Conservation (phyloP, 768 basidiomycete species). For the Phanerochaete carnosa region DNA sequence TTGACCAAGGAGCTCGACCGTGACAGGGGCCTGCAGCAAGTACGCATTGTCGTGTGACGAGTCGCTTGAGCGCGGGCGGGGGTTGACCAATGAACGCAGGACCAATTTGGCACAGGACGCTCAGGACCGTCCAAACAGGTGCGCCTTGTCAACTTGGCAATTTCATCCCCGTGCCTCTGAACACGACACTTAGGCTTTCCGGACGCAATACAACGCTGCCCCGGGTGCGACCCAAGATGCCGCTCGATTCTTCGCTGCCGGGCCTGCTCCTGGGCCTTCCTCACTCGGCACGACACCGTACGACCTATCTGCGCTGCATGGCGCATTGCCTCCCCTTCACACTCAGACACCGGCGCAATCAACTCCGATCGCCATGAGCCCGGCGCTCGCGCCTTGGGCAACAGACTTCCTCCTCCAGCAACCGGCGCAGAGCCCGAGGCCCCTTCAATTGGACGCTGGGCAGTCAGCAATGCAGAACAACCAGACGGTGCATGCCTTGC, state of each 20-base stretch:
- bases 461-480: neutral
- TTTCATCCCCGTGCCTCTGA: neutral
- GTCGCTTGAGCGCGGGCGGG: neutral
- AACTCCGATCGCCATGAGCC: constrained; percentile 18
- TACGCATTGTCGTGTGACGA: constrained; percentile 24
- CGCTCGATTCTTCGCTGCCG: constrained; percentile 48
- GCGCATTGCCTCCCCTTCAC: constrained; percentile 38
- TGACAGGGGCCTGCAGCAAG: constrained; percentile 79
- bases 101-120: constrained; percentile 61
- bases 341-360: constrained; percentile 16
- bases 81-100: constrained; percentile 37
- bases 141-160: constrained; percentile 16
- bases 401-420: constrained; percentile 52
- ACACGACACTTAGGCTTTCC: constrained; percentile 48
- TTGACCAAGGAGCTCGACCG: constrained; percentile 77
- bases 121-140: constrained; percentile 67
- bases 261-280: constrained; percentile 26
- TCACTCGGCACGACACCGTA: constrained; percentile 40
- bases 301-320: constrained; percentile 55
- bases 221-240: constrained; percentile 59
- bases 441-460: constrained; percentile 5
- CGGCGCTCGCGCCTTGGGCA: constrained; percentile 51
- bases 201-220: constrained; percentile 43
- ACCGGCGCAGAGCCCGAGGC: constrained; percentile 2
- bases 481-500: neutral